Conservation (phyloP, 768 basidiomycete species). For the Boletus pseudo-olivaceus region DNA sequence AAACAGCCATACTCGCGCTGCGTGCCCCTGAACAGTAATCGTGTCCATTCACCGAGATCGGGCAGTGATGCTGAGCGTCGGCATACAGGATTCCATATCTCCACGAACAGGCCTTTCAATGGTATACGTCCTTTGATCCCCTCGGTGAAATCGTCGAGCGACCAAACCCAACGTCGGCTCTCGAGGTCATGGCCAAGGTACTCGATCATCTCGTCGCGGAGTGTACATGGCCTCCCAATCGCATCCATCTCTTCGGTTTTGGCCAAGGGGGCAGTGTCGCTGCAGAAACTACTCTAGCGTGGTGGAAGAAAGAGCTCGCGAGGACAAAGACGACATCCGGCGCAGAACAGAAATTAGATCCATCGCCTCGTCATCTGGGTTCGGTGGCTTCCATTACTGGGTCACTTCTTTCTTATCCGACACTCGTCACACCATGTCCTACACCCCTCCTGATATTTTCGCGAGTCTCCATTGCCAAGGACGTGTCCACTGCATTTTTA, state of each 20-base stretch:
- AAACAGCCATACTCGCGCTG: slow-evolving; percentile 80
- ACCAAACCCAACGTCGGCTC: slow-evolving; percentile 71
- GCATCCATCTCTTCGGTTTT: slow-evolving; percentile 87
- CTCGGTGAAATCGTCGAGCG: slow-evolving; percentile 67
- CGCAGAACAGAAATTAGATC: slow-evolving; percentile 3
- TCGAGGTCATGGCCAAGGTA: slow-evolving; percentile 52
- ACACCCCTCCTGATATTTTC: slow-evolving; percentile 65
- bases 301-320: slow-evolving; percentile 44
- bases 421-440: slow-evolving; percentile 44
- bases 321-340: slow-evolving; percentile 3
- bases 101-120: slow-evolving; percentile 77
- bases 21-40: slow-evolving; percentile 74
- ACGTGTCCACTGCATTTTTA: slow-evolving; percentile 48
- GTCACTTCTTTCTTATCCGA: slow-evolving; percentile 76
- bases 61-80: slow-evolving; percentile 9
- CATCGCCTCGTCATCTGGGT: slow-evolving; percentile 42
- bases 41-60: background rate
- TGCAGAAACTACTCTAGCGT: slow-evolving; percentile 57
- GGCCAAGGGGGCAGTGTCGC: slow-evolving; percentile 83
- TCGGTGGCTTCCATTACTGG: slow-evolving; percentile 70
- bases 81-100: slow-evolving; percentile 66
- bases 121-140: slow-evolving; percentile 79
- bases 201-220: slow-evolving; percentile 54
- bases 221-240: slow-evolving; percentile 60
- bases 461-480: slow-evolving; percentile 44